Percentiles rank a stretch among this genome's conserved stretches.
Conservation (phyloP, 306 rosid genomes). For the Quercus parvula region DNA sequence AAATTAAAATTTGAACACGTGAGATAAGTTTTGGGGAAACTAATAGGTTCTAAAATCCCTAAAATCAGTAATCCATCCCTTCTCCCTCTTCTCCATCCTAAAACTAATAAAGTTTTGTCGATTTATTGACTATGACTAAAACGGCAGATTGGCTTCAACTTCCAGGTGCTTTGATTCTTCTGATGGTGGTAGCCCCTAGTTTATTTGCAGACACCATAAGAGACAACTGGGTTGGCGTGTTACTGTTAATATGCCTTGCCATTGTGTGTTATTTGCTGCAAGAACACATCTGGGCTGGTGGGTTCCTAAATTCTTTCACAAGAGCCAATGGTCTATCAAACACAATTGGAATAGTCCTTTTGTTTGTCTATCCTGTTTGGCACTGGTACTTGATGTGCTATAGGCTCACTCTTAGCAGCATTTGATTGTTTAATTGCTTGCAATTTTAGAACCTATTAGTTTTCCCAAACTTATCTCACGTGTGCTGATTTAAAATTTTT, state of each 20-base stretch:
- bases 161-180: slow-evolving; percentile 67
- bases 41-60: too few relatives aligned
- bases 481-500: too few relatives aligned
- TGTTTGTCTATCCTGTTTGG: slow-evolving; percentile 77
- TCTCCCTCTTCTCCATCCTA: too few relatives aligned
- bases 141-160: slow-evolving; percentile 80
- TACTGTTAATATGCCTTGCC: slow-evolving; percentile 41
- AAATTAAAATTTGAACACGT: too few relatives aligned
- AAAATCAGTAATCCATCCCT: too few relatives aligned
- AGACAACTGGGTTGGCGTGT: slow-evolving; percentile 45
- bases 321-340: slow-evolving; percentile 69
- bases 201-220: slow-evolving; percentile 50
- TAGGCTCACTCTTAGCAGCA: slow-evolving; percentile 16
- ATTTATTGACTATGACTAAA: slow-evolving; percentile 1
- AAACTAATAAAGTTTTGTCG: too few relatives aligned
- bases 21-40: too few relatives aligned
- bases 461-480: too few relatives aligned
- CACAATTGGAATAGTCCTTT: slow-evolving; percentile 63
- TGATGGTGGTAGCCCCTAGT: slow-evolving; percentile 57
- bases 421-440: slow-evolving; percentile 13
- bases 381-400: slow-evolving; percentile 33
- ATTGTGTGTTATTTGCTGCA: slow-evolving; percentile 85
- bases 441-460: not conserved
- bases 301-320: slow-evolving; percentile 79
- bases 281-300: slow-evolving; percentile 90